phyloP scores from a whole-genome alignment of 768 basidiomycete species.

The Nevesoporus exiguus region DNA sequence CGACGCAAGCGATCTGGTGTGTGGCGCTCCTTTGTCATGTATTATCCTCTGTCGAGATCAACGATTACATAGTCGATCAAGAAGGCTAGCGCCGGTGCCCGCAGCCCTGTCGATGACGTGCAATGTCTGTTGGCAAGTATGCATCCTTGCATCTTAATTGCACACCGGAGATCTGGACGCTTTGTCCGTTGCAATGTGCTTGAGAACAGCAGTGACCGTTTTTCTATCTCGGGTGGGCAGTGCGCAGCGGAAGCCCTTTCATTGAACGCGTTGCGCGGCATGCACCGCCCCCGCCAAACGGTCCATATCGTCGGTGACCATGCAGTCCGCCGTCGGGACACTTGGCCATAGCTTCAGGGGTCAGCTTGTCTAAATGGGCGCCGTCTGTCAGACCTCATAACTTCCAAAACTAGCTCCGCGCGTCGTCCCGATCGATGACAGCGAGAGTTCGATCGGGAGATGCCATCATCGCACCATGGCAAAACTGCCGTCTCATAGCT shows the following conservation, averaged over 20 bases:
- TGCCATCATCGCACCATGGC: slow-evolving; percentile 14
- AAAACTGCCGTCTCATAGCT: background rate
- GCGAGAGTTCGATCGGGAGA: slow-evolving; percentile 20
- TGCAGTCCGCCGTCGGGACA: background rate
- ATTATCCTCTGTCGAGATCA: slow-evolving; percentile 10
- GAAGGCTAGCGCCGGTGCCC: slow-evolving; percentile 2
- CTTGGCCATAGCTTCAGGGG: background rate
- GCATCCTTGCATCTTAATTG: background rate
- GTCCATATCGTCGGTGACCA: background rate
- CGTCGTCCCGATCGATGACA: slow-evolving; percentile 15
- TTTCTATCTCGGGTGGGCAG: background rate
- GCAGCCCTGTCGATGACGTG: slow-evolving; percentile 10
- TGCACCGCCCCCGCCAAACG: background rate
- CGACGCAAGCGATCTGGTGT: background rate
- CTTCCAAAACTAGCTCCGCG: slow-evolving; percentile 19
- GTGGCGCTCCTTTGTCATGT: background rate
- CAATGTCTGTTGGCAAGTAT: background rate
- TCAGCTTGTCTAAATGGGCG: background rate
- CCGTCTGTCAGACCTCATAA: slow-evolving; percentile 2
- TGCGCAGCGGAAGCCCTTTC: background rate
- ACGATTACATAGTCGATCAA: background rate
- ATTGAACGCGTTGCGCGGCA: background rate
- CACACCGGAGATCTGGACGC: slow-evolving; percentile 1
- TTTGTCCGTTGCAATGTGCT: background rate
- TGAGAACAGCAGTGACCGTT: background rate